Evolutionary conservation across 192 early-diverging fungal species (phyloP).

Genomic region (Lobosporangium transversale): DNA sequence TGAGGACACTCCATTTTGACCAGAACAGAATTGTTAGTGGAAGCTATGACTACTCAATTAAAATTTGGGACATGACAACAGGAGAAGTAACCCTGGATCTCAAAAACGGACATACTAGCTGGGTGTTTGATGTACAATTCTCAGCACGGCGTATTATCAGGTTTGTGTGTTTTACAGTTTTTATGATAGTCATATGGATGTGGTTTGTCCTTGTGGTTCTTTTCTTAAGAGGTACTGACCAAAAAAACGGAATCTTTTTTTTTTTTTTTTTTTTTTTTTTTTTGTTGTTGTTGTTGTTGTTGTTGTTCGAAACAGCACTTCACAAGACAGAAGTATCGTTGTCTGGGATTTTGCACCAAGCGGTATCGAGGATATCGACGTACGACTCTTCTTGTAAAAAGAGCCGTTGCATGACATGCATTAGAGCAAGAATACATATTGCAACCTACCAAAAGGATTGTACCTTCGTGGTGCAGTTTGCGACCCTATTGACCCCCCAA

Average conservation of each 20-base stretch:
- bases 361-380: constrained; percentile 26
- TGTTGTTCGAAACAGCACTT: constrained; percentile 15
- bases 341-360: constrained; percentile 46
- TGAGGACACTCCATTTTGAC: constrained; percentile 89
- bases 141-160: constrained; percentile 83
- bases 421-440: too few species aligned
- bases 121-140: constrained; percentile 98
- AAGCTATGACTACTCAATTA: constrained; percentile 93
- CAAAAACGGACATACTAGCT: constrained; percentile 83
- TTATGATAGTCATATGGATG: background rate
- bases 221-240: background rate
- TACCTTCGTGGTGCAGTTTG: too few species aligned
- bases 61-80: constrained; percentile 91
- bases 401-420: background rate
- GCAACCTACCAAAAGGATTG: too few species aligned
- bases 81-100: constrained; percentile 82
- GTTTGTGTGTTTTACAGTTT: constrained; percentile 31
- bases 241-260: constrained; percentile 7
- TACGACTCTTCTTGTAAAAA: constrained; percentile 24
- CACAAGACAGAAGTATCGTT: constrained; percentile 39
- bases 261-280: constrained; percentile 3
- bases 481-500: background rate
- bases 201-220: background rate
- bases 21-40: constrained; percentile 86
- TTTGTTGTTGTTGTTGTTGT: background rate